phyloP scores from a whole-genome alignment of 441 rosid species.

The Mallotus repandus region DNA sequence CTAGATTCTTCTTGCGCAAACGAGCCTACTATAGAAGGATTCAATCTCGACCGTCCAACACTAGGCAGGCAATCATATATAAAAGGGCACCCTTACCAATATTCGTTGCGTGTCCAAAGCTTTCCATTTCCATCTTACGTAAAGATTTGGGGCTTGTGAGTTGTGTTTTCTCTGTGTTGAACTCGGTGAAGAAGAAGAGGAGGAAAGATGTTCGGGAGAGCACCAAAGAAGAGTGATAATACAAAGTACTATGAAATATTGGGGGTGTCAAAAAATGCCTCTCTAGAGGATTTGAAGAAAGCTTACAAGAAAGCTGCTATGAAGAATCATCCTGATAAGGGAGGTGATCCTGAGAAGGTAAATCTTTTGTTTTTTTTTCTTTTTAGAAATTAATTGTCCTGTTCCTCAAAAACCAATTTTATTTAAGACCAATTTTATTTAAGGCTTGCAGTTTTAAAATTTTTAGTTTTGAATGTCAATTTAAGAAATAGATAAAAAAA shows the following conservation, averaged over 20 bases:
- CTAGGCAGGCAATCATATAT: background rate
- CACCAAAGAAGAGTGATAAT: constrained; percentile 65
- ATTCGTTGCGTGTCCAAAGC: background rate
- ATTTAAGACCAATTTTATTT: too few relatives aligned
- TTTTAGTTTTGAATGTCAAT: too few relatives aligned
- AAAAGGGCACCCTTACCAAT: background rate
- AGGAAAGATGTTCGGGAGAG: constrained; percentile 60
- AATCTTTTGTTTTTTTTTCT: background rate
- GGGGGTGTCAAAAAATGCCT: constrained; percentile 63
- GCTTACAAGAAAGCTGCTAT: constrained; percentile 83
- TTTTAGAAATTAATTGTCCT: too few relatives aligned
- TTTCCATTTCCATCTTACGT: background rate
- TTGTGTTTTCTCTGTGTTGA: background rate
- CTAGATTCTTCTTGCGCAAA: constrained; percentile 16
- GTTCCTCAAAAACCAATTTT: too few relatives aligned
- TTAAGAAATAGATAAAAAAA: too few relatives aligned
- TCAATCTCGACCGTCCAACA: constrained; percentile 16
- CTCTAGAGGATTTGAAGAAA: constrained; percentile 72
- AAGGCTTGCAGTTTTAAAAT: too few relatives aligned
- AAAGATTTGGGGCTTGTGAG: too few relatives aligned
- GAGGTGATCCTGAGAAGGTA: constrained; percentile 91
- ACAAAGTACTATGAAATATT: constrained; percentile 66
- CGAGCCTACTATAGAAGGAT: background rate
- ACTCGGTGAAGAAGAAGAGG: background rate
- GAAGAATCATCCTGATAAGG: constrained; percentile 86